Evolutionary conservation across 176 grass and related monocot genomes (phyloP), one percentile per base, ranked within the genome.

Genomic region (Tuctoria greenei): DNA sequence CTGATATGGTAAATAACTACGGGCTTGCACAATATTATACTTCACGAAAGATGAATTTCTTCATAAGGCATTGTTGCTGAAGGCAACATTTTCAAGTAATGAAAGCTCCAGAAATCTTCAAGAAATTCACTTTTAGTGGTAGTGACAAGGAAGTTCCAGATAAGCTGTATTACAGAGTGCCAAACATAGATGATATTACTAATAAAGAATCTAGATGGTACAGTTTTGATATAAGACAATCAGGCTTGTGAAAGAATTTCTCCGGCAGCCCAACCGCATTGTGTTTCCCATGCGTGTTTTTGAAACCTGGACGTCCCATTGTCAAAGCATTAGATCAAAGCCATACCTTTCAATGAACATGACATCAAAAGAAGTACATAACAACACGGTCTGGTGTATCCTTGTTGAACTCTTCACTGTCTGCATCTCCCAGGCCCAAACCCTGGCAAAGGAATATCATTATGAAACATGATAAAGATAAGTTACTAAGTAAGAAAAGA

Each of bases 241-340:
- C 85, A 80, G 79, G 69, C 55, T 66, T 84, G 38, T 74, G 25
- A 31, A 98, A 88, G 73, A 98, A 82, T 37, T 98, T 90, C 82
- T 88, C 65, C 91, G 69, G 78, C 88, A 17, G n/a, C 95, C 95
- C 68, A 98, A 85, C 59, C 95, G 88, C 95, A 98, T 98, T 2
- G 95, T 98, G 71, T 84, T 98, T 84, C 95, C 95, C 95, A 95
- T 95, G 73, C 95, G 91, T 15, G 95, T 92, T 81, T 87, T 98
- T 80, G 95, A 98, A 84, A 93, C 91, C 95, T 94, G 52, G 31
- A 83, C 3, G 73, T 43, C 43, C 20, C 28, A 57, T 77, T 77
- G 15, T 50, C 5, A 80, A 79, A 47, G 20, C 0, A 47, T 74
- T 42, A 81, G 36, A 74, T n/a, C 42, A 39, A 64, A 72, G 27